These are phyloP conservation scores for Cryphonectria radicalis DNA, from an alignment of 2,329 filamentous ascomycete species.

Conservation along the genomic window DNA sequence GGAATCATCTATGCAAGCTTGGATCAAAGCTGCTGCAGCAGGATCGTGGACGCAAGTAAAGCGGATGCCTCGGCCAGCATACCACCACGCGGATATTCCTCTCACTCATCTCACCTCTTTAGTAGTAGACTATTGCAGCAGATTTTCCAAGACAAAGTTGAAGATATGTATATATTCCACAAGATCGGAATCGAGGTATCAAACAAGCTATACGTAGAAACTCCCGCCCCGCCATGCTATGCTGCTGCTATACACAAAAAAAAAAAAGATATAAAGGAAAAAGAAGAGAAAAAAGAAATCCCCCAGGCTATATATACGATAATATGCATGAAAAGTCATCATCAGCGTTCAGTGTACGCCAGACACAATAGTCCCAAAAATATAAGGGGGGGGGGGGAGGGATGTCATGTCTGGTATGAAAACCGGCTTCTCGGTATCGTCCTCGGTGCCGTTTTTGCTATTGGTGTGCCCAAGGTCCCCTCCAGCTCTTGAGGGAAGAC, in stretches of 20 bases:
- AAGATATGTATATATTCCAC: not conserved
- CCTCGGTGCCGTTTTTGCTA: not conserved
- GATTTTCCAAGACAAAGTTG: not conserved
- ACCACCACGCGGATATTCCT: not conserved
- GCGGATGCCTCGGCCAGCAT: not conserved
- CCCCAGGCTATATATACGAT: conserved; percentile 2
- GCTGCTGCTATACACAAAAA: conserved; percentile 5
- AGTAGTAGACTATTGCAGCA: not conserved
- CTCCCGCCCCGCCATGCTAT: conserved; percentile 14
- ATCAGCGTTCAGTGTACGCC: not conserved
- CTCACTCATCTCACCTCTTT: not conserved
- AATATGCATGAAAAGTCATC: conserved; percentile 5
- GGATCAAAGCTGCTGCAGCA: not conserved
- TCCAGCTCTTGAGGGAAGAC: conserved; percentile 14
- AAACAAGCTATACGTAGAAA: conserved; percentile 3
- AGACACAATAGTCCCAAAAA: not conserved
- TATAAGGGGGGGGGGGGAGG: too few relatives aligned
- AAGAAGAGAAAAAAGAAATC: not conserved
- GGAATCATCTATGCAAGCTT: not conserved
- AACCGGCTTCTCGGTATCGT: conserved; percentile 16
- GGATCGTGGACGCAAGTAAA: not conserved
- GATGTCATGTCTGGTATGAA: conserved; percentile 9
- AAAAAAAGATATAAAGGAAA: not conserved
- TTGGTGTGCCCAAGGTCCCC: not conserved
- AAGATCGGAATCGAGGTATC: conserved; percentile 3